Conservation (phyloP, 306 rosid genomes). For the Pachyrhizus erosus region DNA sequence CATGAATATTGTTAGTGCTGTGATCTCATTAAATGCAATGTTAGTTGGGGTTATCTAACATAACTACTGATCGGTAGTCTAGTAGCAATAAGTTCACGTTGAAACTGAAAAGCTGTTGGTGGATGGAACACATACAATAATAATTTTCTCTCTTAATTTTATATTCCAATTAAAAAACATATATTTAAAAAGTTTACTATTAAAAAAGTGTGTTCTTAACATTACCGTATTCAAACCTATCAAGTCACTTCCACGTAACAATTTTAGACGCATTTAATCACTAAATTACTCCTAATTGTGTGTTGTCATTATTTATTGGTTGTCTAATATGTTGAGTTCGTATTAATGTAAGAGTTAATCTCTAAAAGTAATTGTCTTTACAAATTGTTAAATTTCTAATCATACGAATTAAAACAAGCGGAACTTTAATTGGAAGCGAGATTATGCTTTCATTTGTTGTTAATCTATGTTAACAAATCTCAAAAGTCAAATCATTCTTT, state of each 20-base stretch:
- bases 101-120: no score
- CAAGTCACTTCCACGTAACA: background rate
- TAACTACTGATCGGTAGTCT: background rate
- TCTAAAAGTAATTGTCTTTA: no score
- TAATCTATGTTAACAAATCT: no score
- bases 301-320: background rate
- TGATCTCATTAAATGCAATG: constrained; percentile 31
- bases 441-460: background rate
- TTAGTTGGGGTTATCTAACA: constrained; percentile 10
- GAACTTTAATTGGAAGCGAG: background rate
- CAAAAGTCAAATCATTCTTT: no score
- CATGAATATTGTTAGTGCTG: background rate
- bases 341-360: background rate
- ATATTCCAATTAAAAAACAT: no score
- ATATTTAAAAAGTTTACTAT: no score
- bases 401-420: no score
- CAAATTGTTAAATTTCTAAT: no score
- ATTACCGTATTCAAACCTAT: no score
- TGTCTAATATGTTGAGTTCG: background rate
- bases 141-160: no score
- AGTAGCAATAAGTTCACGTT: background rate
- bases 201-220: no score
- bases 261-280: background rate
- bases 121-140: no score
- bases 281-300: background rate